Conservation (phyloP, 768 basidiomycete species). For the Trametopsis cervina region DNA sequence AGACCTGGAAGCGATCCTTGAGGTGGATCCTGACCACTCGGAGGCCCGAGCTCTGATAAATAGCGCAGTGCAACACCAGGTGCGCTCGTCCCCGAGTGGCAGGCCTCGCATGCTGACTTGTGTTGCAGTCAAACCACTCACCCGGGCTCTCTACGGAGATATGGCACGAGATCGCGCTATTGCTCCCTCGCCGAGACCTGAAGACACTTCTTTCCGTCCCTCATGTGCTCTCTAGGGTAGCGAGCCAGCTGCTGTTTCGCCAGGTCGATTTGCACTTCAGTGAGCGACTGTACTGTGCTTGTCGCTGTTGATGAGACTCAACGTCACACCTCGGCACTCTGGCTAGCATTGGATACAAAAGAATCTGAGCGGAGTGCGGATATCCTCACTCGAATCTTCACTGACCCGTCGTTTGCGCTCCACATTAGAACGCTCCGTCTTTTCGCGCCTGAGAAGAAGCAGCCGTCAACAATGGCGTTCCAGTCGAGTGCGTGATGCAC, state of each 20-base stretch:
- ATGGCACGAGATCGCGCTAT: slow-evolving; percentile 62
- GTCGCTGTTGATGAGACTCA: too few relatives aligned
- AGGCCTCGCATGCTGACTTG: too few relatives aligned
- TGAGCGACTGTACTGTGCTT: too few relatives aligned
- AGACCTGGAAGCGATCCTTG: slow-evolving; percentile 65
- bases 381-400: slow-evolving; percentile 59
- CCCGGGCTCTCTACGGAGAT: slow-evolving; percentile 61
- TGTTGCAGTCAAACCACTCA: slow-evolving; percentile 33
- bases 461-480: slow-evolving; percentile 50
- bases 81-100: slow-evolving; percentile 20
- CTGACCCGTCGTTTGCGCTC: slow-evolving; percentile 50
- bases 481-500: slow-evolving; percentile 43
- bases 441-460: slow-evolving; percentile 44
- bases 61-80: slow-evolving; percentile 51
- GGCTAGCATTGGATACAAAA: too few relatives aligned
- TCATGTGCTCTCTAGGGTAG: slow-evolving; percentile 59
- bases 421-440: slow-evolving; percentile 53
- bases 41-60: slow-evolving; percentile 58
- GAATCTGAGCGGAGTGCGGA: slow-evolving; percentile 68
- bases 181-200: slow-evolving; percentile 57
- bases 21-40: slow-evolving; percentile 56
- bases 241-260: slow-evolving; percentile 59
- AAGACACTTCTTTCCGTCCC: slow-evolving; percentile 58
- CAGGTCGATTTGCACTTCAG: slow-evolving; percentile 60
- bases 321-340: too few relatives aligned